Evolutionary conservation across 306 rosid species (phyloP).

Genomic region (Alnus glutinosa): DNA sequence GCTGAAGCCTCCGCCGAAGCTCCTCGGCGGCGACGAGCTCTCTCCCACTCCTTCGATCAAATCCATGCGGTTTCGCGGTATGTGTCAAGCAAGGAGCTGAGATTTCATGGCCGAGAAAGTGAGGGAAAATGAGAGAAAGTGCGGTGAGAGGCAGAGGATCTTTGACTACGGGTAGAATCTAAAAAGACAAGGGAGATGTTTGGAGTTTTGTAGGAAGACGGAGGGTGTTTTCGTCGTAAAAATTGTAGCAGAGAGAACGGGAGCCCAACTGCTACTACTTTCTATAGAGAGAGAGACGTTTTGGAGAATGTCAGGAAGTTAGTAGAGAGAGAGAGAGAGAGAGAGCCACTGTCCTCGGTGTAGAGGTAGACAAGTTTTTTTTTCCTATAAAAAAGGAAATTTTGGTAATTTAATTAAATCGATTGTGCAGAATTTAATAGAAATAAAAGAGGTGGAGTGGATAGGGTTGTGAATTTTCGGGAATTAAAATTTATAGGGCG

Average conservation of each 20-base stretch:
- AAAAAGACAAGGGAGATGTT: conserved; percentile 5
- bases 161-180: conserved; percentile 44
- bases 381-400: not conserved
- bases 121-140: conserved; percentile 30
- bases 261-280: not conserved
- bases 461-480: conserved; percentile 18
- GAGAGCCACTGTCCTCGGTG: not conserved
- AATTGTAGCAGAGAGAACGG: not conserved
- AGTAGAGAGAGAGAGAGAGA: not conserved
- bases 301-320: not conserved
- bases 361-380: not conserved
- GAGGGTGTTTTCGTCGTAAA: conserved; percentile 41
- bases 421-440: not conserved
- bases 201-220: conserved; percentile 16
- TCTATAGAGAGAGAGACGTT: not conserved
- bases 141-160: conserved; percentile 5
- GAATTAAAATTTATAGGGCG: not conserved
- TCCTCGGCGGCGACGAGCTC: conserved; percentile 90
- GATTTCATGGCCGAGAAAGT: conserved; percentile 27
- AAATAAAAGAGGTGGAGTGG: conserved; percentile 7
- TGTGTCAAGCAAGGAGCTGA: conserved; percentile 4
- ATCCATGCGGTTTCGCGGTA: conserved; percentile 52
- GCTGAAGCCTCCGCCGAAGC: conserved; percentile 46
- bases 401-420: too few species aligned
- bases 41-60: conserved; percentile 94